Evolutionary conservation across 495 filamentous ascomycete genomes (phyloP).

Genomic region (Tuber borchii): DNA sequence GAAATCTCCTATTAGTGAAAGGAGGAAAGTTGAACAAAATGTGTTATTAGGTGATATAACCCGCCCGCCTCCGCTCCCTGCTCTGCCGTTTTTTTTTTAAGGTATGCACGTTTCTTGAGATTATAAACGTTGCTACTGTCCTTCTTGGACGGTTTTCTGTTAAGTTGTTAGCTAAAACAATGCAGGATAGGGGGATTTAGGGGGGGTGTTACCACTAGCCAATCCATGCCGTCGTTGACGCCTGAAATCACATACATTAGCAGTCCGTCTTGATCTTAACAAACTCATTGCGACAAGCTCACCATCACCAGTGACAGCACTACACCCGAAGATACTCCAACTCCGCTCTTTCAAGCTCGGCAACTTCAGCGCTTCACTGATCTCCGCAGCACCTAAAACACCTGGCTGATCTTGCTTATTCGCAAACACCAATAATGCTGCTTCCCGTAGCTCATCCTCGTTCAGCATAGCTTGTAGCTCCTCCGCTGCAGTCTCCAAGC

Average conservation of each 20-base stretch:
- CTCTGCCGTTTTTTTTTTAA: not conserved
- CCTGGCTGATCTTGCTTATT: slow-evolving; percentile 99
- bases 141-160: slow-evolving; percentile 23
- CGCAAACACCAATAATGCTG: slow-evolving; percentile 87
- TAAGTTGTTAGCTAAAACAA: not conserved
- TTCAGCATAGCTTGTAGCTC: slow-evolving; percentile 92
- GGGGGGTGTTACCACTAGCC: slow-evolving; percentile 74
- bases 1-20: not conserved
- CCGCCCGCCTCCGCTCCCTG: not conserved
- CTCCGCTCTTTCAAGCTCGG: slow-evolving; percentile 90
- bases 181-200: not conserved
- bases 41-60: slow-evolving; percentile 2
- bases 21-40: not conserved
- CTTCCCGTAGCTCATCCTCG: slow-evolving; percentile 91
- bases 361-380: slow-evolving; percentile 82
- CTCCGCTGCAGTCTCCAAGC: slow-evolving; percentile 81
- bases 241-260: slow-evolving; percentile 43
- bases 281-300: slow-evolving; percentile 15
- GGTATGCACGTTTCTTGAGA: not conserved
- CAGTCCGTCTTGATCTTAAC: not conserved
- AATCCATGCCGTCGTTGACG: slow-evolving; percentile 96
- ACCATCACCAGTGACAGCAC: slow-evolving; percentile 84
- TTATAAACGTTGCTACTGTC: slow-evolving; percentile 9
- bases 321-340: slow-evolving; percentile 98
- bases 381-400: slow-evolving; percentile 92